Evolutionary conservation across 2,329 filamentous ascomycete genomes (phyloP).

Genomic region (Fusarium sambucinum): DNA sequence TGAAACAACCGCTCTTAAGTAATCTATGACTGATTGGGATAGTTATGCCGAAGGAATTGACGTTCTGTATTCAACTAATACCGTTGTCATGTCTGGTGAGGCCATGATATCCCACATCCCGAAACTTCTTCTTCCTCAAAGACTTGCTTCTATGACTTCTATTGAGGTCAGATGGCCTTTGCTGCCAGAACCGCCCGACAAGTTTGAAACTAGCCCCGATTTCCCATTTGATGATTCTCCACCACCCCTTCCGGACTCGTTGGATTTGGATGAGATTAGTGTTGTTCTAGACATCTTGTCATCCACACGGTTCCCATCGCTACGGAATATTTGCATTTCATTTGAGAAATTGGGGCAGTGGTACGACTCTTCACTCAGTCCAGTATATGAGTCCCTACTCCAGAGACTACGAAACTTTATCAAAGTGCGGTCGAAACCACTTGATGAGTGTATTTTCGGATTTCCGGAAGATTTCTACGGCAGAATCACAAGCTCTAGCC

Average conservation of each 20-base stretch:
- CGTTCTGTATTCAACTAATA: no score
- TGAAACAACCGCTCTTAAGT: no score
- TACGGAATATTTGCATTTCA: background rate
- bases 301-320: background rate
- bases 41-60: no score
- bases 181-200: background rate
- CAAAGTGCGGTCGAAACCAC: background rate
- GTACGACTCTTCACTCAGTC: no score
- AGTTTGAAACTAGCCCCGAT: no score
- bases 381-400: background rate
- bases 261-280: background rate
- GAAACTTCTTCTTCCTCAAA: background rate
- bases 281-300: background rate
- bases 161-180: slow-evolving; percentile 11
- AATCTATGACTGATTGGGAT: no score
- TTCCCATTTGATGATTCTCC: no score
- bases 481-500: background rate
- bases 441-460: background rate
- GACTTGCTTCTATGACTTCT: background rate
- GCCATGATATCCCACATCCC: background rate
- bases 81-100: background rate
- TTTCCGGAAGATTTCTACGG: background rate
- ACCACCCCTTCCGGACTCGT: no score
- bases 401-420: background rate
- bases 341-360: background rate